phyloP scores from a whole-genome alignment of 106 monocot species.

The Ottelia alismoides region DNA sequence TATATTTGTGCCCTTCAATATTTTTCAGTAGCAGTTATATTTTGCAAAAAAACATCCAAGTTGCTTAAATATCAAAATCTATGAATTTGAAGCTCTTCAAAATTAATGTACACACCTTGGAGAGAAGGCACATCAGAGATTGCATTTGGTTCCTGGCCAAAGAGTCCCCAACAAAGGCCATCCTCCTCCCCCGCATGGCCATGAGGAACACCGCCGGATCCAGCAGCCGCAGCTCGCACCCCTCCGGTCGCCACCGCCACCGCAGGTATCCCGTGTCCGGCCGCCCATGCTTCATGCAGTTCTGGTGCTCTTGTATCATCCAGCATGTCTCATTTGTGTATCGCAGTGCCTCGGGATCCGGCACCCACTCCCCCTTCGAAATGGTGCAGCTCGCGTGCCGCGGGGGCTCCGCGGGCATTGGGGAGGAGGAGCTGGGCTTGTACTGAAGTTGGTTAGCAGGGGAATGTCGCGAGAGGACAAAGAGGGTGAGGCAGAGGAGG shows the following conservation, averaged over 20 bases:
- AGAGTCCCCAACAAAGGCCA: conserved; percentile 59
- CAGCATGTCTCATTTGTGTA: conserved; percentile 45
- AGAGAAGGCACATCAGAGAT: conserved; percentile 16
- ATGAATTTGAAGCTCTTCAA: too few relatives aligned
- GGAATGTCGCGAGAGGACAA: background rate
- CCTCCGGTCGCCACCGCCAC: conserved; percentile 44
- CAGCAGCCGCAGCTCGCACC: conserved; percentile 31
- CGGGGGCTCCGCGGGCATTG: background rate
- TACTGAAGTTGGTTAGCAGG: background rate
- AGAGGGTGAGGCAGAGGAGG: background rate
- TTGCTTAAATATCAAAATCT: too few relatives aligned
- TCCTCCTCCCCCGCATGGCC: conserved; percentile 19
- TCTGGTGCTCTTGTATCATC: conserved; percentile 45
- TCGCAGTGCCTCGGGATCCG: background rate
- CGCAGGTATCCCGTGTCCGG: conserved; percentile 36
- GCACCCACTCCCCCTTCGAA: conserved; percentile 5
- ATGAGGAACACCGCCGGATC: conserved; percentile 24
- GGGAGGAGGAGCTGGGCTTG: too few relatives aligned
- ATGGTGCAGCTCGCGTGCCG: conserved; percentile 6
- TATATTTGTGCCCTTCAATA: too few relatives aligned
- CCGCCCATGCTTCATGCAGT: conserved; percentile 51
- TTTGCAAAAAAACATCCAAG: too few relatives aligned
- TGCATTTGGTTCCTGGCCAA: conserved; percentile 23
- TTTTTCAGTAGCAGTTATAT: too few relatives aligned
- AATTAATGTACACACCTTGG: conserved; percentile 2